phyloP scores from a whole-genome alignment of 805 yeast species.

The Myxozyma sirexii region DNA sequence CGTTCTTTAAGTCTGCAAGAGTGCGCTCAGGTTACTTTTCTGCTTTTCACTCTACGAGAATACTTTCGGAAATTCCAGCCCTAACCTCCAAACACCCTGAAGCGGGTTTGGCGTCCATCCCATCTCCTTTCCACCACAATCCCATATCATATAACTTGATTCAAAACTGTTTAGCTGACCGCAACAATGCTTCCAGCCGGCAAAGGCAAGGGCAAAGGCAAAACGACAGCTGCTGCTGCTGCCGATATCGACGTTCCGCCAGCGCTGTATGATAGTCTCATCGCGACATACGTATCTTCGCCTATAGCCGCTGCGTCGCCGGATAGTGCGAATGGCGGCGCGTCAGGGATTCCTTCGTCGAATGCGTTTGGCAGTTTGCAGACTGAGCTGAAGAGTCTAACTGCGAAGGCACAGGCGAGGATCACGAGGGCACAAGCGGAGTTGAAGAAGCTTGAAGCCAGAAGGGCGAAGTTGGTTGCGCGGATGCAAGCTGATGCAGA shows the following conservation, averaged over 20 bases:
- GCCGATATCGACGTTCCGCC: slow-evolving; percentile 13
- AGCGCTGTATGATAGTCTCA: slow-evolving; percentile 12
- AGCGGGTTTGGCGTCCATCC: too few relatives aligned
- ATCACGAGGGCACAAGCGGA: slow-evolving; percentile 13
- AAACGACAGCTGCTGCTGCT: background rate
- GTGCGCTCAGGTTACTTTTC: too few relatives aligned
- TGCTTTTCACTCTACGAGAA: too few relatives aligned
- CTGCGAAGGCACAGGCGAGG: slow-evolving; percentile 22
- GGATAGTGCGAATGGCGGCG: background rate
- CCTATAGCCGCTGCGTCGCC: slow-evolving; percentile 9
- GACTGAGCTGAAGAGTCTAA: slow-evolving; percentile 13
- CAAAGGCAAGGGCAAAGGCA: slow-evolving; percentile 33
- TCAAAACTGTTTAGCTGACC: too few relatives aligned
- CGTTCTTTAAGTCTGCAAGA: too few relatives aligned
- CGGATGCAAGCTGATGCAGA: slow-evolving; percentile 2
- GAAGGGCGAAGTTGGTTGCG: slow-evolving; percentile 8
- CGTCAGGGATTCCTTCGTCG: slow-evolving; percentile 13
- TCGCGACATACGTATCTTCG: slow-evolving; percentile 5
- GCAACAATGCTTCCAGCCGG: slow-evolving; percentile 18
- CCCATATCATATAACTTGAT: too few relatives aligned
- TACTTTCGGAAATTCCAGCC: background rate
- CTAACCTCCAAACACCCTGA: background rate
- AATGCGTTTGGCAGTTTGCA: slow-evolving; percentile 15
- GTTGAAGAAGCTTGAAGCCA: slow-evolving; percentile 13
- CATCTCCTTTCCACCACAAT: too few relatives aligned